These are phyloP conservation scores for Mortierella antarctica DNA, from an alignment of 192 early-diverging fungal genomes.

Conservation along the genomic window DNA sequence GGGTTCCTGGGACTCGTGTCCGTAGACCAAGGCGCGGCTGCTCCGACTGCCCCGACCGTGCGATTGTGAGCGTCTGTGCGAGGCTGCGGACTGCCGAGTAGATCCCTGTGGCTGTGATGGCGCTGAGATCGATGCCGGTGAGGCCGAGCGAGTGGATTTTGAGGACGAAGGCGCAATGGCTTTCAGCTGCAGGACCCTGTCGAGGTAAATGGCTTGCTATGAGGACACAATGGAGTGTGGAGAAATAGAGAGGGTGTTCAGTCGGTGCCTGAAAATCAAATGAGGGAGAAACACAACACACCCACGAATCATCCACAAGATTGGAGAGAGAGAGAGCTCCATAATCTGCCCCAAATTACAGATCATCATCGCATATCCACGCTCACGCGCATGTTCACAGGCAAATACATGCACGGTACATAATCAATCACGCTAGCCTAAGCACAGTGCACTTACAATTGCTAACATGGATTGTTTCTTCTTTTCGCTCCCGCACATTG, in stretches of 20 bases:
- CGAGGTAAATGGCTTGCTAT: slow-evolving; percentile 51
- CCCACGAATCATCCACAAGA: background rate
- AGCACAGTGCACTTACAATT: slow-evolving; percentile 25
- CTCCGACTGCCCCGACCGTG: too few relatives aligned
- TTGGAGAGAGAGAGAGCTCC: background rate
- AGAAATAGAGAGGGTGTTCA: slow-evolving; percentile 14
- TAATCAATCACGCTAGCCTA: background rate
- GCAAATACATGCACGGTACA: background rate
- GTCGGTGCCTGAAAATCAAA: slow-evolving; percentile 23
- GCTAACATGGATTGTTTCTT: slow-evolving; percentile 54
- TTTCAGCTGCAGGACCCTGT: slow-evolving; percentile 35
- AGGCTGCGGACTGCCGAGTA: background rate
- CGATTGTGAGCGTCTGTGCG: background rate
- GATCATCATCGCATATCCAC: background rate
- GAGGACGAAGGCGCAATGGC: background rate
- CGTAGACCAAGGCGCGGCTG: background rate
- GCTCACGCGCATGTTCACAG: too few relatives aligned
- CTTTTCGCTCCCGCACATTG: slow-evolving; percentile 45
- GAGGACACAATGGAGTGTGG: background rate
- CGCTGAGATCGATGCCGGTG: background rate
- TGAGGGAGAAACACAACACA: background rate
- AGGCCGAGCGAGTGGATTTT: background rate
- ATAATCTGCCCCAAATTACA: background rate
- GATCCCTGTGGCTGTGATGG: too few relatives aligned
- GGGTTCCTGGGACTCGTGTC: slow-evolving; percentile 15